Evolutionary conservation across 345 rosid genomes (phyloP).

Genomic region (Gossypium mustelinum): DNA sequence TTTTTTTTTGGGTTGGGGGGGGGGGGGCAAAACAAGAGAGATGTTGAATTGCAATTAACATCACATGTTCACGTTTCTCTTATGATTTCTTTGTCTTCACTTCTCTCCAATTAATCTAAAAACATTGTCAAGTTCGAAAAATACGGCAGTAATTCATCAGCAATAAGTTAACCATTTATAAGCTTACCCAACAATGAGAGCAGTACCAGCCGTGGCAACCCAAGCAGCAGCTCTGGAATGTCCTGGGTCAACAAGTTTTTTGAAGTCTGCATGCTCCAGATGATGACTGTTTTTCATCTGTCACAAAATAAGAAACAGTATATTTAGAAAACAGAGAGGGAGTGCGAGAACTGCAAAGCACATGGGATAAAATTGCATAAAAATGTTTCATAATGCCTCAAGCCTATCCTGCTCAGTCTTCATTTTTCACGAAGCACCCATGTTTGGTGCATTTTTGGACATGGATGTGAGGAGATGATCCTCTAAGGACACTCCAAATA

Average conservation of each 20-base stretch:
- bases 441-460: too few relatives aligned
- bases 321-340: constrained; percentile 1
- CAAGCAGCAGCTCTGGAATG: constrained; percentile 42
- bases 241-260: constrained; percentile 71
- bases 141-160: neutral
- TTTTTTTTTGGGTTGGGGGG: too few relatives aligned
- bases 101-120: neutral
- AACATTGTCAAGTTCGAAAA: neutral
- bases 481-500: too few relatives aligned
- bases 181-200: constrained; percentile 74
- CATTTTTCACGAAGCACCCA: too few relatives aligned
- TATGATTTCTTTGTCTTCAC: neutral
- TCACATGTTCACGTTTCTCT: too few relatives aligned
- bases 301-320: constrained; percentile 16
- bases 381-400: neutral
- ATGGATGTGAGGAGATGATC: too few relatives aligned
- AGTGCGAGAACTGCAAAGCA: neutral
- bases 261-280: constrained; percentile 62
- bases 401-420: neutral
- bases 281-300: constrained; percentile 59
- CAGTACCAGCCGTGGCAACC: constrained; percentile 74
- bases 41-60: too few relatives aligned
- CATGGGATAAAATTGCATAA: neutral
- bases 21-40: too few relatives aligned
- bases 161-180: neutral